Base-by-base conservation (phyloP, 495 filamentous ascomycete species). In the Xylaria venustula region DNA sequence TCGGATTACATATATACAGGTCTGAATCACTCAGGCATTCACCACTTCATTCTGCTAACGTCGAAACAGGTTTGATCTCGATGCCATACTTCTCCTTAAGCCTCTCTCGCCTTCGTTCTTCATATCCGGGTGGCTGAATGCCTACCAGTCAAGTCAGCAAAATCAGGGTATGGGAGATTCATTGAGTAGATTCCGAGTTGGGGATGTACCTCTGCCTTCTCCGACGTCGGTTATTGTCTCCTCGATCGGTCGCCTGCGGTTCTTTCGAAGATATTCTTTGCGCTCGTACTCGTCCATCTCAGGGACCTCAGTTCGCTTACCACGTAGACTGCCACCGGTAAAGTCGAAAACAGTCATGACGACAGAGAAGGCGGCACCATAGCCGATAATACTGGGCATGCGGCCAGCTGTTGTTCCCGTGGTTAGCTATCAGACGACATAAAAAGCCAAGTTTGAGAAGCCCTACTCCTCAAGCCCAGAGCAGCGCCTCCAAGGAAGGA, bases 41-140 rank as follows among this genome's bases (percentile, higher is more conserved):
- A 30, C 51, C 44, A 47, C 23, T 62, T 57, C 51, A 67, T 9
- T 68, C 44, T 36, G 36, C 54, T 19, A 55, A 54, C 58, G 77
- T 75, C 19, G 69, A 76, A 46, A 81, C 79, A n/a, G 80, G 74
- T 37, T 79, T 75, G 62, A 98, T 85, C 53, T 97, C 92, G 62
- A 97, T 84, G 57, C 93, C 93, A 68, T 97, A 98, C 64, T 86
- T 89, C 78, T 93, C 85, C 81, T 93, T 90, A 71, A 99, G 83
- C 54, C 92, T 84, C 75, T 91, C 81, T 52, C 84, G 81, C 65
- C 95, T 86, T 73, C 95, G 81, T 80, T 98, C 92, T 62, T 88
- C 88, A 62, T 96, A 98, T 25, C 91, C 91, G 14, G 89, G 88
- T 28, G 81, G 91, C 61, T 88, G 83, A 60, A 98, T 90, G 23